Evolutionary conservation across 495 filamentous ascomycete species (phyloP).

Genomic region (Letharia lupina): DNA sequence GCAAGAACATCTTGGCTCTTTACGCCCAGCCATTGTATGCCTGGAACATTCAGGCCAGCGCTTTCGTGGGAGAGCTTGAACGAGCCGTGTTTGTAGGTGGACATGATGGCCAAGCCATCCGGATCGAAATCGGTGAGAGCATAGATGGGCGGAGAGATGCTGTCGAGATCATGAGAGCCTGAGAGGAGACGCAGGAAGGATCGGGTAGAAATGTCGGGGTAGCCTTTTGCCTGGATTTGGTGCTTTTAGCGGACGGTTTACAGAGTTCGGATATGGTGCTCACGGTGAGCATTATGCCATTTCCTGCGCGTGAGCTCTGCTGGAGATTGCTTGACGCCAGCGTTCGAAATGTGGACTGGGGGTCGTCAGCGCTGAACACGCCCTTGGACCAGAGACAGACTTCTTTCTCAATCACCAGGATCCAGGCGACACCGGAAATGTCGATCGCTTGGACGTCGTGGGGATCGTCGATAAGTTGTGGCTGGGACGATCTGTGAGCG

Average conservation of each 20-base stretch:
- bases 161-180: conserved; percentile 23
- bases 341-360: conserved; percentile 71
- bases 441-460: conserved; percentile 46
- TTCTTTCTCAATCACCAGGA: conserved; percentile 90
- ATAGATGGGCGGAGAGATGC: conserved; percentile 44
- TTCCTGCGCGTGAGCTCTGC: conserved; percentile 38
- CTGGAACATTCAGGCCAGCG: conserved; percentile 45
- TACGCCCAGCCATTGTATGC: conserved; percentile 68
- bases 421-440: conserved; percentile 52
- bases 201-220: conserved; percentile 77
- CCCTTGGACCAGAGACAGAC: conserved; percentile 33
- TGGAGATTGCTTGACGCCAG: conserved; percentile 50
- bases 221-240: conserved; percentile 69
- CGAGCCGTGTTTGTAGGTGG: conserved; percentile 83
- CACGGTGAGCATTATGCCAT: conserved; percentile 64
- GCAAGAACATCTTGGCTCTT: conserved; percentile 48
- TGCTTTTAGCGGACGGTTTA: not conserved
- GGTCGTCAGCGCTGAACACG: conserved; percentile 14
- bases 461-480: conserved; percentile 56
- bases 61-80: conserved; percentile 62
- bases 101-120: conserved; percentile 76
- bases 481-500: conserved; percentile 36
- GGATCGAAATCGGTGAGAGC: conserved; percentile 77
- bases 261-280: conserved; percentile 11
- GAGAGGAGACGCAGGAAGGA: conserved; percentile 47